Evolutionary conservation across 2,329 filamentous ascomycete species (phyloP), one percentile per base, ranked within the genome.

Genomic region (Venturia aucupariae): DNA sequence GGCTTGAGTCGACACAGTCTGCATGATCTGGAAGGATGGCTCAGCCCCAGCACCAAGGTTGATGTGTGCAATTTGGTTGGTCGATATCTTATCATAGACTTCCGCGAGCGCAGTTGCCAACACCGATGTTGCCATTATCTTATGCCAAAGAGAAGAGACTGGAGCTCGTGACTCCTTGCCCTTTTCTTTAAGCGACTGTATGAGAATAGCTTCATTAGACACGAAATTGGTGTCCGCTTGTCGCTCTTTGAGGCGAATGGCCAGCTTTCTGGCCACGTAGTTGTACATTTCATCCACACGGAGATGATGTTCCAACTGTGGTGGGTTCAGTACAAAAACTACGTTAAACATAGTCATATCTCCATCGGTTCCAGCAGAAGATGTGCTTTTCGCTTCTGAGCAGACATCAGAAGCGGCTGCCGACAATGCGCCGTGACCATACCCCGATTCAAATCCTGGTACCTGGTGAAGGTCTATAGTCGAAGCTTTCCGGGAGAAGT

Each of bases 281-380:
- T 90, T 83, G 74, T 96, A 96, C 72, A 97, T 87, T 68, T 95
- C 90, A 54, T 88, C 84, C 57, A 95, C 79, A 15, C 84, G 79
- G 71, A 79, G 81, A 65, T 90, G 89, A 68, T 89, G 86, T 72
- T 96, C 90, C 65, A 92, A 81, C 62, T 87, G 85, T 61, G 87
- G 88, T 3, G 92, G 90, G 68, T 90, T 89, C 68, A 97, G 79
- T 61, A 96, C 90, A 74, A 97, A 97, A 30, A 97, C 92, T 13
- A 97, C 84, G 74, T 97, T 96, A 77, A 99, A 99, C 93, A 97
- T 97, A 67, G 88, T 92, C 90, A 97, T 92, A 72, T 90, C 87
- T 71, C 85, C 81, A 67, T 88, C 81, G 48, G 80, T 75, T 48
- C 69, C 68, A 17, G 75, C 76, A 11, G 71, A 74, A 17, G 72